A percentile compares a stretch with the other conserved stretches of the same genome.
These are phyloP conservation scores for Coemansia sp. DNA, from an alignment of 192 early-diverging fungal species.

Conservation along the genomic window DNA sequence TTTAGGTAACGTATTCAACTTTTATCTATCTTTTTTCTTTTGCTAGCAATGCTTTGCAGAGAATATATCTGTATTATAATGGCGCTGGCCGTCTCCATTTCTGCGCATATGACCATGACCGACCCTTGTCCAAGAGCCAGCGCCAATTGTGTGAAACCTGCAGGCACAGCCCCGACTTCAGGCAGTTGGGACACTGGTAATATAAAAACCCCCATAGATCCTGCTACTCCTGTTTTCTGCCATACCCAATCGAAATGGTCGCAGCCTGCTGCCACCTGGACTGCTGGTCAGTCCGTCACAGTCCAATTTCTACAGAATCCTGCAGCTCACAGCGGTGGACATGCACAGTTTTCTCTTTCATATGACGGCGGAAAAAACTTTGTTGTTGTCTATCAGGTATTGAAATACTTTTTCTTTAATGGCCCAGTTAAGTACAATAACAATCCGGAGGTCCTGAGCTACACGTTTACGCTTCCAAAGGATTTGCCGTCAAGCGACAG, in stretches of 20 bases:
- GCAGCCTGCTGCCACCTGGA: slow-evolving; percentile 34
- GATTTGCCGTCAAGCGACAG: slow-evolving; percentile 46
- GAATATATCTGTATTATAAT: not conserved
- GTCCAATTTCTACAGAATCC: slow-evolving; percentile 50
- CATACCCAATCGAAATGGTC: slow-evolving; percentile 35
- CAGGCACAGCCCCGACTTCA: too few species aligned
- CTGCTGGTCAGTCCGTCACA: slow-evolving; percentile 48
- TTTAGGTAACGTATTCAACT: too few species aligned
- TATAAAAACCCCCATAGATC: too few species aligned
- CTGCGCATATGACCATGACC: too few species aligned
- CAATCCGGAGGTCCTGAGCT: slow-evolving; percentile 12
- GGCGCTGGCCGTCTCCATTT: too few species aligned
- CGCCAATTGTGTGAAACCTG: too few species aligned
- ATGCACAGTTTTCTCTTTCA: slow-evolving; percentile 62
- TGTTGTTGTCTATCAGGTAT: slow-evolving; percentile 52
- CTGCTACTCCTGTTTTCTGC: slow-evolving; percentile 15
- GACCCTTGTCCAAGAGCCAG: too few species aligned
- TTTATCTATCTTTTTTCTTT: not conserved
- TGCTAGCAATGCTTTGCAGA: not conserved
- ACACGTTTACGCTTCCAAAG: slow-evolving; percentile 56
- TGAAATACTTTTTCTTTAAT: slow-evolving; percentile 35
- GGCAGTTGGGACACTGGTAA: too few species aligned
- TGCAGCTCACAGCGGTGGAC: slow-evolving; percentile 58
- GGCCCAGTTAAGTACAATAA: slow-evolving; percentile 18
- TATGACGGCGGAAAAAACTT: slow-evolving; percentile 58